These are phyloP conservation scores for Saraca asoca DNA, from an alignment of 331 rosid genomes.

Conservation along the genomic window DNA sequence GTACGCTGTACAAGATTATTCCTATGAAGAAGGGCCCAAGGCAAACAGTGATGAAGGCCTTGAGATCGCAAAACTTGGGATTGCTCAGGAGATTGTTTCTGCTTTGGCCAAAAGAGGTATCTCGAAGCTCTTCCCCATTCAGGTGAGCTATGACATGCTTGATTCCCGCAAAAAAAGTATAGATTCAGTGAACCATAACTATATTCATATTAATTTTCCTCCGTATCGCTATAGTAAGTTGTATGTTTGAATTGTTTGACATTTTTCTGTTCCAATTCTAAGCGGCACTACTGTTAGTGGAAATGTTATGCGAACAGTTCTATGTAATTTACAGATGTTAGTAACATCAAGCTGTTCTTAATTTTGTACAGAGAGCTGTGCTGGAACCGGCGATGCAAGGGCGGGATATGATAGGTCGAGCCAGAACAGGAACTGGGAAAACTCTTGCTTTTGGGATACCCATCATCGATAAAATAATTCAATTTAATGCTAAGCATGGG, in stretches of 20 bases:
- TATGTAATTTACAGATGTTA: neutral
- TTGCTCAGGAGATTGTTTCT: constrained; percentile 70
- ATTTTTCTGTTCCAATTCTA: neutral
- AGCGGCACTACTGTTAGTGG: neutral
- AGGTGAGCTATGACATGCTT: constrained; percentile 46
- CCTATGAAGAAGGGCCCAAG: constrained; percentile 42
- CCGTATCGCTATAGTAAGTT: neutral
- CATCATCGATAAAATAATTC: constrained; percentile 75
- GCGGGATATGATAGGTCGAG: constrained; percentile 97
- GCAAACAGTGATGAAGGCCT: constrained; percentile 63
- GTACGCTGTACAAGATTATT: constrained; percentile 58
- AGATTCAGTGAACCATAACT: neutral
- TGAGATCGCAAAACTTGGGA: constrained; percentile 74
- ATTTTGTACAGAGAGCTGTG: constrained; percentile 70
- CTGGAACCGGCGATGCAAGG: constrained; percentile 99
- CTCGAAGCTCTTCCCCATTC: constrained; percentile 85
- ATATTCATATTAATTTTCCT: neutral
- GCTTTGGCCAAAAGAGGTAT: constrained; percentile 82
- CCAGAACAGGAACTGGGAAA: constrained; percentile 98
- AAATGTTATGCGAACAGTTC: neutral
- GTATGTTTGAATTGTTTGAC: neutral
- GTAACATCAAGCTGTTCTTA: neutral
- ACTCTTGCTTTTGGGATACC: constrained; percentile 99
- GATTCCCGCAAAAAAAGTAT: neutral
- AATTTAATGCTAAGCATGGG: constrained; percentile 83